Base-by-base conservation (phyloP, 1,284 basidiomycete species). In the Ustilago hordei region DNA sequence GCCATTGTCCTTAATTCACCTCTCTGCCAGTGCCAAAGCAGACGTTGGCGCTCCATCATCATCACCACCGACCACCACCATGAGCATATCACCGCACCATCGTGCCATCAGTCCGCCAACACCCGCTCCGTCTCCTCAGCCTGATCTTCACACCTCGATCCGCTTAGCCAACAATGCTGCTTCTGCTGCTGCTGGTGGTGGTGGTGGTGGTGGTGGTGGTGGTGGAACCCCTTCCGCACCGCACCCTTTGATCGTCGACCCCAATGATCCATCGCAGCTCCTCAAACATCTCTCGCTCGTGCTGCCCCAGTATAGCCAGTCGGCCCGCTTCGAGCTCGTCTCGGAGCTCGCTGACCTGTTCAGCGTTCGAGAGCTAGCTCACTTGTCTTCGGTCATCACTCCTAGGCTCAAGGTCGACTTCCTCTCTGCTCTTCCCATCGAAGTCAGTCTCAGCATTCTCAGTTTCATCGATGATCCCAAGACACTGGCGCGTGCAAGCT, bases 361-460 rank as follows among this genome's bases (percentile, higher is more conserved):
- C 79, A 90, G 90, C 2, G 89, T 92, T 2, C 88, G 90, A 9
- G 94, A 97, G 81, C 91, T 97, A 13, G 89, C 93, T 15, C 92
- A 92, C 84, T 89, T 97, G 64, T 93, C 92, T 0, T 89, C 87
- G 28, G 86, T 88, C 60, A 92, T 98, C 84, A 89, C 91, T 0
- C 93, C 94, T 0, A 89, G 93, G 36, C 90, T 98, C 78, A 92
- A 93, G 83, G 91, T 93, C 7, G 95, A 98, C 85, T 95, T 96
- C 84, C 88, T 98, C 31, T 87, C 89, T 5, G 91, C 92, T 34
- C 88, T 98, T 1, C 96, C 96, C 0, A 88, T 91, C 17, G 96
- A 99, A 86, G 89, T 99, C 38, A 90, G 91, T 0, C 87, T 97
- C 32, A 91, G 95, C 82, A 90, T 96, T 61, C 89, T 98, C 59